Evolutionary conservation across 192 early-diverging fungal species (phyloP).

Genomic region (Piromyces sp.): DNA sequence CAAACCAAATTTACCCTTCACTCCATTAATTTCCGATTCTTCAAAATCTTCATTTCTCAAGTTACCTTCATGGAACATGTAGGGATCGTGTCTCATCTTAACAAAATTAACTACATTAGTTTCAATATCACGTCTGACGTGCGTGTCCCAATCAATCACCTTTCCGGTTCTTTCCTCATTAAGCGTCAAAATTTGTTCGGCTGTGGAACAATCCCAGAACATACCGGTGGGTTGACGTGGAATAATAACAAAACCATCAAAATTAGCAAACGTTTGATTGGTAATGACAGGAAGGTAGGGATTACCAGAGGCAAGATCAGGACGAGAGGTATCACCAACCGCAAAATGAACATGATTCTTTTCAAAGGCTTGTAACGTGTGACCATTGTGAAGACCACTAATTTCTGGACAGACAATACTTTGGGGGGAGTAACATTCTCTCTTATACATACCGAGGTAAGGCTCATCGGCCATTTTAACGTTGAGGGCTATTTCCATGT

Average conservation of each 20-base stretch:
- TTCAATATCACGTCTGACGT: too few relatives aligned
- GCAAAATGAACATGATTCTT: background rate
- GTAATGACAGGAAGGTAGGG: background rate
- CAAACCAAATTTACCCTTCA: too few relatives aligned
- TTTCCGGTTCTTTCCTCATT: too few relatives aligned
- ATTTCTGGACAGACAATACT: background rate
- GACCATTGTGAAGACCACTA: background rate
- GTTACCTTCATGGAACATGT: slow-evolving; percentile 4
- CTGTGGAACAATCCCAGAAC: background rate
- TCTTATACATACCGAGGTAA: background rate
- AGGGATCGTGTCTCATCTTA: background rate
- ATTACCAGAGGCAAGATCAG: background rate
- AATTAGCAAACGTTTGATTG: background rate
- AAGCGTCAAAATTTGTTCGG: background rate
- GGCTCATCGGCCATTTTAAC: background rate
- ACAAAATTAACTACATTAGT: background rate
- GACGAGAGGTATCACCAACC: background rate
- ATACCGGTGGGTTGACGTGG: background rate
- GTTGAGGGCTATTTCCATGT: background rate
- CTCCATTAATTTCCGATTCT: too few relatives aligned
- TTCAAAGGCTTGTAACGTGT: background rate
- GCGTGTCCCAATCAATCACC: background rate
- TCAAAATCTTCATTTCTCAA: background rate
- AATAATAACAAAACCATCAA: background rate
- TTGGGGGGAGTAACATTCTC: background rate